phyloP scores from a whole-genome alignment of 163 green algal genomes.

The Scenedesmus sp. region DNA sequence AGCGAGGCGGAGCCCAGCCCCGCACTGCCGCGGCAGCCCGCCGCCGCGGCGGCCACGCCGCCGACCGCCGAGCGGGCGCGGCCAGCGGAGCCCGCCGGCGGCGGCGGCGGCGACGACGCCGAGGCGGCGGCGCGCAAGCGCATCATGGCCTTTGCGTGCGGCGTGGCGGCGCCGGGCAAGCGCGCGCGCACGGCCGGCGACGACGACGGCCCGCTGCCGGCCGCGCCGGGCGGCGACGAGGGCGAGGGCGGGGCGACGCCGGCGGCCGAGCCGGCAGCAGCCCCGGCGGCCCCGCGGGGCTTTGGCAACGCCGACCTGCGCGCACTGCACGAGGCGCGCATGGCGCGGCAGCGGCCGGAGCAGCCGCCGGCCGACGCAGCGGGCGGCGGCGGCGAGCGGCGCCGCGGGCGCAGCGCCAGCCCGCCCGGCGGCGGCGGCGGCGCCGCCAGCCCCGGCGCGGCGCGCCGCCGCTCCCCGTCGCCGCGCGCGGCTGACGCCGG shows the following conservation, averaged over 20 bases:
- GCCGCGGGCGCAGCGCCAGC: constrained; percentile 8
- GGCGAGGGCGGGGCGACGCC: no score
- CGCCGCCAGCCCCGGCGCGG: background rate
- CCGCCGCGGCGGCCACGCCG: background rate
- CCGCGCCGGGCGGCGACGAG: background rate
- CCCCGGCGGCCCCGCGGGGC: background rate
- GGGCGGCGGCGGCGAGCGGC: background rate
- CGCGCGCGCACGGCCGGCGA: background rate
- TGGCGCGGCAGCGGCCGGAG: constrained; percentile 20
- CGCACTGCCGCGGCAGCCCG: background rate
- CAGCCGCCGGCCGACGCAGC: background rate
- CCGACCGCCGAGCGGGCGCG: no score
- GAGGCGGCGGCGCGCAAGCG: no score
- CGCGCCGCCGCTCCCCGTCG: background rate
- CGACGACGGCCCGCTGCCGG: background rate
- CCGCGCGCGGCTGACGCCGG: background rate
- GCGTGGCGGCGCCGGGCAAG: background rate
- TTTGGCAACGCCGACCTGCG: constrained; percentile 4
- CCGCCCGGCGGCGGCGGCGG: background rate
- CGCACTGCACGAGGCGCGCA: constrained; percentile 23
- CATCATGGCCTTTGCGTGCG: constrained; percentile 42
- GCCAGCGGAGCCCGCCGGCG: no score
- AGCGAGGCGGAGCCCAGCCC: constrained; percentile 8
- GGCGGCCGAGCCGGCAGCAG: background rate
- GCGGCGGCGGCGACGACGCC: no score